A percentile compares a stretch with the other conserved stretches of the same genome.
phyloP scores from a whole-genome alignment of 306 rosid species.

The Dalbergia oliveri region DNA sequence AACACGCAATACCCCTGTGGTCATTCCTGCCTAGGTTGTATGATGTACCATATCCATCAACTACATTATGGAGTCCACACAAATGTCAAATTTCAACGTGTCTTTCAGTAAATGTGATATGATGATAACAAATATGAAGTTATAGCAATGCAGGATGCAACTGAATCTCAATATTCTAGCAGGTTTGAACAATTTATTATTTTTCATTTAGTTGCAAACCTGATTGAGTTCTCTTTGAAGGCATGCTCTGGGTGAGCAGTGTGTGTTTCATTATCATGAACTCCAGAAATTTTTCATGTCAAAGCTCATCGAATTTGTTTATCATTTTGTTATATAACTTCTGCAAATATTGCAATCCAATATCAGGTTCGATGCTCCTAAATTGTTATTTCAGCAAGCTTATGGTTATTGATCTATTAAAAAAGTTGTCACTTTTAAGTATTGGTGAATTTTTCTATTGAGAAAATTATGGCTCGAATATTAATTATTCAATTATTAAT shows the following conservation, averaged over 20 bases:
- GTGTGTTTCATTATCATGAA: not conserved
- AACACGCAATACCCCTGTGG: not conserved
- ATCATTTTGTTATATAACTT: too few relatives aligned
- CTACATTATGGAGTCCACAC: not conserved
- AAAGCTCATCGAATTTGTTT: too few relatives aligned
- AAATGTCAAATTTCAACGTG: not conserved
- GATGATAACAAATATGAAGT: not conserved
- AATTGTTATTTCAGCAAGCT: too few relatives aligned
- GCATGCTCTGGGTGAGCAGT: not conserved
- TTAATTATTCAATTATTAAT: too few relatives aligned
- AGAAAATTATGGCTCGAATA: too few relatives aligned
- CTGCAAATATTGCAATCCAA: too few relatives aligned
- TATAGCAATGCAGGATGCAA: not conserved
- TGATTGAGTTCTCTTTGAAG: not conserved
- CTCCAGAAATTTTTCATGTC: too few relatives aligned
- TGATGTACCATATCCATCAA: constrained; percentile 8
- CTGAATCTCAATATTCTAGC: not conserved
- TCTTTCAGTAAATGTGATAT: not conserved
- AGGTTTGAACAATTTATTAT: not conserved
- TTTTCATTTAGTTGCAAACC: not conserved
- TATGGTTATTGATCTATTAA: too few relatives aligned
- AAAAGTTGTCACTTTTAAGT: too few relatives aligned
- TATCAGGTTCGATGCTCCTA: too few relatives aligned
- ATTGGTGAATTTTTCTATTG: not conserved
- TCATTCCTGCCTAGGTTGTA: constrained; percentile 9